phyloP scores from a whole-genome alignment of 2,329 filamentous ascomycete genomes.

The Venturiaceae sp. region DNA sequence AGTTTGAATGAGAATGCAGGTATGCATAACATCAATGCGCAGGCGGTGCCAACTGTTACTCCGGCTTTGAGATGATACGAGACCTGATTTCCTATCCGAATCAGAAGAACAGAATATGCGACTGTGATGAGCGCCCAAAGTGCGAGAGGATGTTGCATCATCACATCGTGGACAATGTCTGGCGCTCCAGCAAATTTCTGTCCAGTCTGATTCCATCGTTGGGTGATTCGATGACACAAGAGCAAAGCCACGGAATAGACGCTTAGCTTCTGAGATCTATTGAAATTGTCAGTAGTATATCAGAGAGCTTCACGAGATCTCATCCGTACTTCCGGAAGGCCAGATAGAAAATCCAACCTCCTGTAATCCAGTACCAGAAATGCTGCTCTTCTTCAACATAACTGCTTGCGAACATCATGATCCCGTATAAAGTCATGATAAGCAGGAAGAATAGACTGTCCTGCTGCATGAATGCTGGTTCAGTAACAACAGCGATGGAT shows the following conservation, averaged over 20 bases:
- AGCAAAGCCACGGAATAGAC: conserved; percentile 35
- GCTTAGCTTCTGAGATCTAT: background rate
- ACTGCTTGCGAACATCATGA: conserved; percentile 97
- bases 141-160: conserved; percentile 51
- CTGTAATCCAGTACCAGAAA: conserved; percentile 91
- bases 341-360: conserved; percentile 53
- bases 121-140: conserved; percentile 67
- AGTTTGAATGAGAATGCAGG: conserved; percentile 71
- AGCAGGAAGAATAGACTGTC: conserved; percentile 30
- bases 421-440: conserved; percentile 47
- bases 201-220: conserved; percentile 93
- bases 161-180: conserved; percentile 68
- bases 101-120: conserved; percentile 54
- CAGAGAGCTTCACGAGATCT: background rate
- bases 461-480: conserved; percentile 36
- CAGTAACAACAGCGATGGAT: conserved; percentile 20
- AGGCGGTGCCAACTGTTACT: background rate
- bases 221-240: conserved; percentile 52
- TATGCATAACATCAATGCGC: conserved; percentile 2
- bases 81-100: conserved; percentile 2
- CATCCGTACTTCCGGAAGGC: conserved; percentile 26
- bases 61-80: conserved; percentile 15
- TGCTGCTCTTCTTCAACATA: conserved; percentile 98
- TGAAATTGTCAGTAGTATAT: background rate
- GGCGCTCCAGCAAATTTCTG: conserved; percentile 90